A percentile compares a stretch with the other conserved stretches of the same genome.
phyloP scores from a whole-genome alignment of 2,329 filamentous ascomycete genomes.

The Elsinoe batatas region DNA sequence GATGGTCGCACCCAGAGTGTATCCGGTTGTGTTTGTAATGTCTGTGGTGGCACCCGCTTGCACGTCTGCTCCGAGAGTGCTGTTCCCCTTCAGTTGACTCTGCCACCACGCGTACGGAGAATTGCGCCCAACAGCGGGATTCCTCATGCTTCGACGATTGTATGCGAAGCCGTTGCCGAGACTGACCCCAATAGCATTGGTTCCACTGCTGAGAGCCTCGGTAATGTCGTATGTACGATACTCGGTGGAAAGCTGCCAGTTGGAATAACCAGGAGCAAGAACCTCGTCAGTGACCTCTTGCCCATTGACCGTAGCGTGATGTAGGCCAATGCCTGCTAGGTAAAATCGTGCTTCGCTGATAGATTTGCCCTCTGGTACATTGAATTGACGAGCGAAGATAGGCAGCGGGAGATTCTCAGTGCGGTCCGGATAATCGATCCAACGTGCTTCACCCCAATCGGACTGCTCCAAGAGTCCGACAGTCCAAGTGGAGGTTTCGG shows the following conservation, averaged over 20 bases:
- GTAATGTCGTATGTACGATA: not conserved
- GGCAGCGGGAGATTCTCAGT: not conserved
- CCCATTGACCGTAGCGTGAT: not conserved
- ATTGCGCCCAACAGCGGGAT: not conserved
- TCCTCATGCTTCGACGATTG: not conserved
- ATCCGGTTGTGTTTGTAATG: not conserved
- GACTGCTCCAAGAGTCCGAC: not conserved
- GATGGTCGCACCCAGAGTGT: not conserved
- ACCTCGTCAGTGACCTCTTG: not conserved
- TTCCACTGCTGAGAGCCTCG: not conserved
- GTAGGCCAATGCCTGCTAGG: not conserved
- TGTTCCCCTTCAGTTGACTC: not conserved
- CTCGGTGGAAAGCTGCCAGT: not conserved
- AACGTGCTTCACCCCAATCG: not conserved
- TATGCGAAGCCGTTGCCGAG: not conserved
- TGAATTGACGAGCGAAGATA: not conserved
- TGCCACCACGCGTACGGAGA: not conserved
- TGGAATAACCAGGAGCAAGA: not conserved
- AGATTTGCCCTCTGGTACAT: not conserved
- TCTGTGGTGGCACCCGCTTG: not conserved
- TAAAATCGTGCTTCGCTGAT: not conserved
- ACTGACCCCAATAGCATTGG: not conserved
- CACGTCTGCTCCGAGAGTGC: not conserved
- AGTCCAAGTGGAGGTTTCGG: not conserved
- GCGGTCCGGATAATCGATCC: not conserved